Percentiles rank a stretch among this genome's conserved stretches.
Evolutionary conservation across 2,329 filamentous ascomycete genomes (phyloP).

Genomic region (Claviceps pusilla): DNA sequence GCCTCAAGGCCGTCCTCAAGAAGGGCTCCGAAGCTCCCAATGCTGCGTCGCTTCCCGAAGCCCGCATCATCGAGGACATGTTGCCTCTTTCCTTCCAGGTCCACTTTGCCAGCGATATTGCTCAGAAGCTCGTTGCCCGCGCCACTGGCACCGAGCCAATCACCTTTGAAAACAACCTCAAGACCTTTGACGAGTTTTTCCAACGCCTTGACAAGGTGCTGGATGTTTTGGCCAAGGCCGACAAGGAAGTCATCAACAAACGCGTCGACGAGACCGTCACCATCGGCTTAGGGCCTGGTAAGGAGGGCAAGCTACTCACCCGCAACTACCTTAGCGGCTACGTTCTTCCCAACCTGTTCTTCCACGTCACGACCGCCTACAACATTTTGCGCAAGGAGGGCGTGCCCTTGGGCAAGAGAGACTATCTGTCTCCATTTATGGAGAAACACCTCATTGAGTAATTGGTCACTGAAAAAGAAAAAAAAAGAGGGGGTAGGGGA

Average conservation of each 20-base stretch:
- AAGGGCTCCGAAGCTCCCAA: conserved; percentile 21
- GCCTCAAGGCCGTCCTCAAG: conserved; percentile 20
- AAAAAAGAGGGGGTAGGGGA: neutral
- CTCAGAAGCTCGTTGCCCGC: conserved; percentile 20
- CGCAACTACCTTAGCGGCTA: conserved; percentile 31
- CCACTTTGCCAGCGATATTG: conserved; percentile 15
- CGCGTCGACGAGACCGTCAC: conserved; percentile 14
- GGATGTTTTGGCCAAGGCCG: conserved; percentile 17
- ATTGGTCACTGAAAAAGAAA: neutral
- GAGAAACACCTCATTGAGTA: conserved; percentile 2
- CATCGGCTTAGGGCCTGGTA: conserved; percentile 17
- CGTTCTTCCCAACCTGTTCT: conserved; percentile 46
- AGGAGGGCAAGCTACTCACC: conserved; percentile 12
- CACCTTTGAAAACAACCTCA: conserved; percentile 14
- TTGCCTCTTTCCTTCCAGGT: conserved; percentile 28
- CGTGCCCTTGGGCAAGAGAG: conserved; percentile 44
- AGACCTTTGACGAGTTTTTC: conserved; percentile 20
- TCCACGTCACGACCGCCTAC: conserved; percentile 47
- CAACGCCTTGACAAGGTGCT: conserved; percentile 18
- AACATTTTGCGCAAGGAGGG: conserved; percentile 45
- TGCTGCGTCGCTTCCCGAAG: conserved; percentile 16
- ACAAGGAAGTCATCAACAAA: conserved; percentile 20
- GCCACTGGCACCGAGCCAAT: conserved; percentile 17
- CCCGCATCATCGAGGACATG: conserved; percentile 27
- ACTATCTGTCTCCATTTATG: conserved; percentile 31